Conservation (phyloP, 192 early-diverging fungal species). For the Linnemannia zychae region DNA sequence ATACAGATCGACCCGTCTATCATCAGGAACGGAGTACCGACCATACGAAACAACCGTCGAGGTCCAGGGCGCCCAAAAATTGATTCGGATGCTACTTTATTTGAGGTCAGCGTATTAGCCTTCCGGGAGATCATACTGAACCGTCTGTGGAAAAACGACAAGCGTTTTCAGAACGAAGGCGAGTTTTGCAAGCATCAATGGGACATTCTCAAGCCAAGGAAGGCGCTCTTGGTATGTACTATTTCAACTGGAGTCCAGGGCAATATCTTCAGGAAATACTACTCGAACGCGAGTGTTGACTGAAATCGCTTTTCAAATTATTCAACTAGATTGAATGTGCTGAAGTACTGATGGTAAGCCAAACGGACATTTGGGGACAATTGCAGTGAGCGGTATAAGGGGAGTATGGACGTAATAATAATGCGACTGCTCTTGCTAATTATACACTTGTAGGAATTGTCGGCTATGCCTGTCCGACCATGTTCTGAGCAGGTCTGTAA, state of each 20-base stretch:
- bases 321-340: constrained; percentile 41
- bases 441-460: constrained; percentile 28
- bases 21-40: constrained; percentile 27
- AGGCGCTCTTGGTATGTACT: constrained; percentile 17
- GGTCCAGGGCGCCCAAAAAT: constrained; percentile 22
- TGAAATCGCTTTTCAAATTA: neutral
- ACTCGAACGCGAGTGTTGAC: neutral
- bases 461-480: constrained; percentile 23
- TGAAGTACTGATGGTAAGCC: constrained; percentile 26
- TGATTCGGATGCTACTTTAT: constrained; percentile 1
- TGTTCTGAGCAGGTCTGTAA: constrained; percentile 34
- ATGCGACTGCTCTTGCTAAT: neutral
- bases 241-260: neutral
- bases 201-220: constrained; percentile 35
- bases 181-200: constrained; percentile 53
- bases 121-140: constrained; percentile 46
- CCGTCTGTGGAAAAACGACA: constrained; percentile 41
- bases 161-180: constrained; percentile 30
- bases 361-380: neutral
- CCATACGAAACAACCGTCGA: constrained; percentile 23
- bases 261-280: too few relatives aligned
- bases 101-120: constrained; percentile 42
- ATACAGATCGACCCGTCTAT: constrained; percentile 42
- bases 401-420: neutral
- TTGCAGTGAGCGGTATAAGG: neutral